Base-by-base conservation (phyloP, 2,329 filamentous ascomycete species). In the Sphaerulina vaccinii region DNA sequence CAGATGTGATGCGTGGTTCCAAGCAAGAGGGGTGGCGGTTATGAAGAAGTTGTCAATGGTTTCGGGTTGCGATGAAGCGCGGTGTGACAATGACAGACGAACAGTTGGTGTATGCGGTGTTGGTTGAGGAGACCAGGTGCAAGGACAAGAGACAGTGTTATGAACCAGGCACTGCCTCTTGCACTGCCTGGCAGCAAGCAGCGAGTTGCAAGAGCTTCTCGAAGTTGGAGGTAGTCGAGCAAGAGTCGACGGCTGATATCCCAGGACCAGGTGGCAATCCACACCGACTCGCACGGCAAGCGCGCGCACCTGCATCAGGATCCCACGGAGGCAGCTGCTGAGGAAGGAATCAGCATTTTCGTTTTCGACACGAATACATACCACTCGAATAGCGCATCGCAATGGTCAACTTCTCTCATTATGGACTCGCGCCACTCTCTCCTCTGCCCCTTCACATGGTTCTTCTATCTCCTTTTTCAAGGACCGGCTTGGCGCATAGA, bases 1-100 rank as follows among this genome's bases (percentile, higher is more conserved):
- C 29, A 23, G 43, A 21, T 15, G 21, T 15, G 18, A 22, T 23
- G 36, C 33, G 36, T 23, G 37, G 19, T 21, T 18, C 11, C 37
- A 53, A 62, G 54, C 52, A 55, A 51, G 54, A 52, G 52, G 43
- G 29, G 6, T 48, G 48, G 33, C 24, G 39, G 38, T 52, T 67
- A 68, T 65, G 55, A 68, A 68, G 65, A 67, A 57, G 63, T 60
- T 67, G 65, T 55, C 56, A 65, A 68, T 68, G 65, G 63, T 54
- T 40, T 19, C 58, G 40, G 53, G 36, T 62, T 65, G 62, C 57
- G 52, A 66, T 65, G 63, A 42, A 54, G 47, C 40, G 43, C 48
- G 40, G 42, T 43, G 57, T 49, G 50, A 55, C 45, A 55, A 45
- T 50, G 52, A 61, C 36, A 55, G 56, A 52, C 49, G 55, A 60